Percentiles rank a stretch among this genome's conserved stretches.
phyloP scores from a whole-genome alignment of 2,329 filamentous ascomycete species.

The Alternaria alternata region DNA sequence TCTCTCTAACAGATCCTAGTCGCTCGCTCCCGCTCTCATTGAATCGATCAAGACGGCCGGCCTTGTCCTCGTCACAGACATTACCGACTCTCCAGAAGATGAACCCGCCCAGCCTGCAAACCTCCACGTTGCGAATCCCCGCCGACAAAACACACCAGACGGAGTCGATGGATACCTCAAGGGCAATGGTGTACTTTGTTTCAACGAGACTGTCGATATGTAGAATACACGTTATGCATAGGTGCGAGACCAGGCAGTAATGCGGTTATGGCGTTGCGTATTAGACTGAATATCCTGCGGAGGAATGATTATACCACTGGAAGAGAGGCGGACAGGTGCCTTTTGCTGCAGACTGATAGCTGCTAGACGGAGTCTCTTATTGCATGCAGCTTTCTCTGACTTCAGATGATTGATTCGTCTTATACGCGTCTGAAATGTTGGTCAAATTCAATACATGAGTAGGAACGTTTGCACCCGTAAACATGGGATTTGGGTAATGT shows the following conservation, averaged over 20 bases:
- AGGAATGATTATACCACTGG: constrained; percentile 2
- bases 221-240: constrained; percentile 23
- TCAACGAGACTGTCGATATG: constrained; percentile 83
- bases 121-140: constrained; percentile 53
- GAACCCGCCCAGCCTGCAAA: constrained; percentile 38
- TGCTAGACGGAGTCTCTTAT: constrained; percentile 3
- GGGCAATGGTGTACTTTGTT: constrained; percentile 85
- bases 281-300: constrained; percentile 2
- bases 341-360: background rate
- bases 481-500: background rate
- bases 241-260: background rate
- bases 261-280: constrained; percentile 10
- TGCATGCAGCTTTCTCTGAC: background rate
- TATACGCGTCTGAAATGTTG: background rate
- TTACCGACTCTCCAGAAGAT: constrained; percentile 65
- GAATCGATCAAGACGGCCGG: constrained; percentile 95
- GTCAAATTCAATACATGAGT: background rate
- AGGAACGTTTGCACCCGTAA: background rate
- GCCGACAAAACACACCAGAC: constrained; percentile 66
- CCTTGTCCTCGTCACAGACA: constrained; percentile 89
- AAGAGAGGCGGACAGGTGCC: constrained; percentile 1
- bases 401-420: background rate
- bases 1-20: constrained; percentile 60
- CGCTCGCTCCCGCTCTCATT: constrained; percentile 90
- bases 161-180: constrained; percentile 89